Evolutionary conservation across 768 basidiomycete genomes (phyloP).

Genomic region (Ramaria rubella): DNA sequence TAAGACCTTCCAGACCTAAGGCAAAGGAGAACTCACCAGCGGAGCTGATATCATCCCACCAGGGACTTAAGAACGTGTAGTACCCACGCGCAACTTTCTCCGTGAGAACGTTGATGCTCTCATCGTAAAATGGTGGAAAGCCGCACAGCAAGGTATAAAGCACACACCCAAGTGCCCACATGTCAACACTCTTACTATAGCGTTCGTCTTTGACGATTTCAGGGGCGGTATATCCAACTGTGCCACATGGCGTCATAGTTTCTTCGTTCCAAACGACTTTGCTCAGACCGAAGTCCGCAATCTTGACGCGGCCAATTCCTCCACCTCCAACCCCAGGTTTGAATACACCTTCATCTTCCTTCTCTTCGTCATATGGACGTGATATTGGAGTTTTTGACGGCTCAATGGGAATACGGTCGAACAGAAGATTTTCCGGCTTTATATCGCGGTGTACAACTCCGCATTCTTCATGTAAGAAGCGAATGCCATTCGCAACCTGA

Average conservation of each 20-base stretch:
- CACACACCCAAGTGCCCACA: slow-evolving; percentile 99
- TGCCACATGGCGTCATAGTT: slow-evolving; percentile 99
- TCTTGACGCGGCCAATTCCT: slow-evolving; percentile 96
- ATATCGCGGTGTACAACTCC: slow-evolving; percentile 99
- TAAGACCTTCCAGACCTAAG: not conserved
- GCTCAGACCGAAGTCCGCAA: slow-evolving; percentile 95
- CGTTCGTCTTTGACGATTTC: slow-evolving; percentile 99
- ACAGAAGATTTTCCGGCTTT: slow-evolving; percentile 96
- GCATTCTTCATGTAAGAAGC: slow-evolving; percentile 93
- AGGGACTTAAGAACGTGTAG: slow-evolving; percentile 97
- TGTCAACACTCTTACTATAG: slow-evolving; percentile 94
- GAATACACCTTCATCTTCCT: slow-evolving; percentile 98
- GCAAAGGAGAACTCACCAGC: slow-evolving; percentile 46
- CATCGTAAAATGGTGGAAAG: slow-evolving; percentile 98
- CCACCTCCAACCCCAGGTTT: slow-evolving; percentile 88
- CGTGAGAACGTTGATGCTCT: slow-evolving; percentile 95
- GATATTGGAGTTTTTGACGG: slow-evolving; percentile 70
- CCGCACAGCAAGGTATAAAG: slow-evolving; percentile 96
- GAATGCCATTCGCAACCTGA: slow-evolving; percentile 90
- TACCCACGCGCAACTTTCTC: slow-evolving; percentile 97
- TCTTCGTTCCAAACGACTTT: slow-evolving; percentile 99
- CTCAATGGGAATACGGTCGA: slow-evolving; percentile 85
- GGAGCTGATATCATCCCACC: slow-evolving; percentile 95
- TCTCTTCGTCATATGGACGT: slow-evolving; percentile 95
- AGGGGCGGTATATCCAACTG: slow-evolving; percentile 97